Base-by-base conservation (phyloP, 2,329 filamentous ascomycete species). In the Claviceps cyperi region DNA sequence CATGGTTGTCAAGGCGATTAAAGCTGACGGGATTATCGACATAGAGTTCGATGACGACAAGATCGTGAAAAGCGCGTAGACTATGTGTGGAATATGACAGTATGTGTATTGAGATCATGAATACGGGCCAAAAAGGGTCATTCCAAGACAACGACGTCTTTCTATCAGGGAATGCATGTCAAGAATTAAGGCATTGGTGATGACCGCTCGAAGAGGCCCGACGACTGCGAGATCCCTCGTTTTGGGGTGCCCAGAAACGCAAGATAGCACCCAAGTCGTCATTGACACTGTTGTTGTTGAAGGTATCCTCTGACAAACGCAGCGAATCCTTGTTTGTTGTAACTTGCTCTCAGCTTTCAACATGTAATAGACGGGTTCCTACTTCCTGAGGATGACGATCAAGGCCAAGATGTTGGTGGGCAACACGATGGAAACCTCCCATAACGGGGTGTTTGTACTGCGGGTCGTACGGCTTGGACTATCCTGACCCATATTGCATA, bases 1-100 rank as follows among this genome's bases (percentile, higher is more conserved):
- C 39, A 86, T 95, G 82, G 63, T 77, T 49, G 90, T 98, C 61
- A 97, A 97, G 77, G 85, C 89, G 37, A 81, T 98, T 61, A 95
- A 89, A 54, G 94, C 94, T 72, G 88, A 97, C 59, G 92, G 94
- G 11, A 84, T 98, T 54, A 73, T 79, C 59, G 87, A 92, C 60
- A 78, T 94, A 60, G 80, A 87, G 56, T 94, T 89, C 66, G 84
- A 91, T 64, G 87, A 95, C 64, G 83, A 85, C 70, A 82, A 81
- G 67, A 70, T 83, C 52, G 80, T 84, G 38, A 78, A 77, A 67
- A 69, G 73, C 58, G 75, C 80, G 60, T 84, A 63, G 46, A 36
- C 11, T 19, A 28, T 44, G 24, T 13, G 28, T 46, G 55, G 51
- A 52, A 51, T 53, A 53, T 53, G 55, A 56, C 37, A 46, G 49